Percentiles rank a stretch among this genome's conserved stretches.
phyloP scores from a whole-genome alignment of 176 grass and related monocot species.

The Hsuehochloa calcarea region DNA sequence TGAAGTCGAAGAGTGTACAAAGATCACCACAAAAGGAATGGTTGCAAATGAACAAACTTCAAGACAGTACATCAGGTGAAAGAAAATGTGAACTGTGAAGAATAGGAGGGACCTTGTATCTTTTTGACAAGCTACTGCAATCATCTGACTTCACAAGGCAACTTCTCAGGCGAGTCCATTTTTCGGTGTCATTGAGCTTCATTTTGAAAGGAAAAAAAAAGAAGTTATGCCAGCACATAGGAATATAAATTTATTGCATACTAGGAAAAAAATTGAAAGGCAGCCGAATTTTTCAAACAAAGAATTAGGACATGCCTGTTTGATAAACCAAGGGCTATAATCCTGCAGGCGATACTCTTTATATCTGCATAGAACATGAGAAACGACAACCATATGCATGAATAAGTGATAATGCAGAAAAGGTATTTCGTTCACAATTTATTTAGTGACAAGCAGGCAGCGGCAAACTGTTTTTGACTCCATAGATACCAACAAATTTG shows the following conservation, averaged over 20 bases:
- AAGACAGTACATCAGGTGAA: background rate
- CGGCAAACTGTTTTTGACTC: background rate
- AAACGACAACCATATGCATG: background rate
- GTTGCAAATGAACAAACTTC: background rate
- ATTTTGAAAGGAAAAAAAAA: conserved; percentile 16
- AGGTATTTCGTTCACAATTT: background rate
- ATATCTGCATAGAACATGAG: conserved; percentile 55
- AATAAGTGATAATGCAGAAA: background rate
- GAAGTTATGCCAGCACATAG: background rate
- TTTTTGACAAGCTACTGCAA: conserved; percentile 81
- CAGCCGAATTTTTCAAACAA: background rate
- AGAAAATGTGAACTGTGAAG: background rate
- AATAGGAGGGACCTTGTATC: conserved; percentile 70
- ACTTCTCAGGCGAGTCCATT: conserved; percentile 83
- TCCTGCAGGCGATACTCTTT: conserved; percentile 95
- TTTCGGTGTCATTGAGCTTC: conserved; percentile 74
- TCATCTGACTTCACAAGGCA: conserved; percentile 93
- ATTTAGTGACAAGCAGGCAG: background rate
- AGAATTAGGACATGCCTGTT: conserved; percentile 57
- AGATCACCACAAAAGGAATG: background rate
- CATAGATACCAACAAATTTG: background rate
- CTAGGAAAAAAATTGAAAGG: conserved; percentile 8
- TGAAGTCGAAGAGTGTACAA: conserved; percentile 11
- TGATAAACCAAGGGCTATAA: conserved; percentile 96
- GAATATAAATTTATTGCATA: conserved; percentile 19